Evolutionary conservation across 805 yeast genomes (phyloP).

Genomic region (Candida namnaoensis): DNA sequence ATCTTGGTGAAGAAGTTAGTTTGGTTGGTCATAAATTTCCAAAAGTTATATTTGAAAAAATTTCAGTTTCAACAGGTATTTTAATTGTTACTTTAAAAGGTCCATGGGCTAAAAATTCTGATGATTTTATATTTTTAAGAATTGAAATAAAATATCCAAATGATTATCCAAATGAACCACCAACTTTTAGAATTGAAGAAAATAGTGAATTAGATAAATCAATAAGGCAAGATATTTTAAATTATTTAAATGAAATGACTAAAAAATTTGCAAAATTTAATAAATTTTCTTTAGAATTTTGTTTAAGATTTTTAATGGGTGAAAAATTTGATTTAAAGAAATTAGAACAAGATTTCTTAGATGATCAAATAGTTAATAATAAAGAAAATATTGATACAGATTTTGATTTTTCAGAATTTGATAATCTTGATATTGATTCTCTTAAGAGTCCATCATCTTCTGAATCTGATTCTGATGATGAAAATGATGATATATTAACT

Average conservation of each 20-base stretch:
- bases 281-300: conserved; percentile 70
- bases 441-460: conserved; percentile 20
- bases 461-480: conserved; percentile 31
- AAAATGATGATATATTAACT: no score
- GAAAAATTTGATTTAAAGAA: conserved; percentile 50
- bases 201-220: conserved; percentile 55
- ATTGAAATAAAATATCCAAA: conserved; percentile 64
- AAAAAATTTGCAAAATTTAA: conserved; percentile 45
- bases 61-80: conserved; percentile 80
- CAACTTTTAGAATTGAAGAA: conserved; percentile 65
- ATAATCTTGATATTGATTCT: no score
- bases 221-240: conserved; percentile 41
- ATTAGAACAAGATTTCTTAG: conserved; percentile 26
- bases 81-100: conserved; percentile 75
- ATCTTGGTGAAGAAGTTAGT: conserved; percentile 88
- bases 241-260: conserved; percentile 46
- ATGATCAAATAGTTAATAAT: conserved; percentile 19
- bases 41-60: conserved; percentile 75
- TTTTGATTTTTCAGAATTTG: conserved; percentile 24
- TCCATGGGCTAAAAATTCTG: conserved; percentile 47
- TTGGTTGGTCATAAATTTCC: conserved; percentile 85
- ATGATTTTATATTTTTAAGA: conserved; percentile 51
- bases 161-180: conserved; percentile 58
- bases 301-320: conserved; percentile 72
- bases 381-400: conserved; percentile 25